Conservation (phyloP, 2,329 filamentous ascomycete species). For the Aspergillus sp. region DNA sequence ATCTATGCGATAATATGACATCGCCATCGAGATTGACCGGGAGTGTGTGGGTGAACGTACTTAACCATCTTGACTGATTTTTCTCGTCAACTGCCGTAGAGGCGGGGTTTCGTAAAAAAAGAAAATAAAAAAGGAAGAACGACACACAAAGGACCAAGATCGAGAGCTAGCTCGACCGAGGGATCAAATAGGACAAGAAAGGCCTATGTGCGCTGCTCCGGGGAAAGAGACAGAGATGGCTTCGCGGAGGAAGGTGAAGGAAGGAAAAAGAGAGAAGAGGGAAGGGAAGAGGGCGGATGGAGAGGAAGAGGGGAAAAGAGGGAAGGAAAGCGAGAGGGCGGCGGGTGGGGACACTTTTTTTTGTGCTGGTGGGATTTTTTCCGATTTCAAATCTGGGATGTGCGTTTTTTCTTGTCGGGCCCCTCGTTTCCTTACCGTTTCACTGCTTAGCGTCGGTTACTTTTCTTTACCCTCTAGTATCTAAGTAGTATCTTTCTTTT, state of each 20-base stretch:
- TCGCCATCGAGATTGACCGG: too few relatives aligned
- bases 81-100: conserved; percentile 41
- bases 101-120: conserved; percentile 41
- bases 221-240: conserved; percentile 30
- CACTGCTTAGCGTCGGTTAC: conserved; percentile 2
- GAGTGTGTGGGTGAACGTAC: conserved; percentile 63
- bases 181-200: conserved; percentile 32
- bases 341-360: conserved; percentile 28
- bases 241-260: conserved; percentile 33
- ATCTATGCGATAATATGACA: too few relatives aligned
- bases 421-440: conserved; percentile 19
- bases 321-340: conserved; percentile 24
- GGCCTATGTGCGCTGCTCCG: conserved; percentile 45
- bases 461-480: too few relatives aligned
- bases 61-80: conserved; percentile 97
- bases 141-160: conserved; percentile 45
- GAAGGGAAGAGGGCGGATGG: conserved; percentile 30
- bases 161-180: conserved; percentile 48
- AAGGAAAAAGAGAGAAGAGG: conserved; percentile 33
- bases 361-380: conserved; percentile 28
- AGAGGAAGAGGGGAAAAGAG: conserved; percentile 28
- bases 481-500: too few relatives aligned
- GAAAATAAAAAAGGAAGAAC: conserved; percentile 33
- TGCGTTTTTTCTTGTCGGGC: conserved; percentile 25
- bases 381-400: conserved; percentile 34